Evolutionary conservation across 2,329 filamentous ascomycete species (phyloP), one percentile per base, ranked within the genome.

Genomic region (Aspergillus calidoustus): DNA sequence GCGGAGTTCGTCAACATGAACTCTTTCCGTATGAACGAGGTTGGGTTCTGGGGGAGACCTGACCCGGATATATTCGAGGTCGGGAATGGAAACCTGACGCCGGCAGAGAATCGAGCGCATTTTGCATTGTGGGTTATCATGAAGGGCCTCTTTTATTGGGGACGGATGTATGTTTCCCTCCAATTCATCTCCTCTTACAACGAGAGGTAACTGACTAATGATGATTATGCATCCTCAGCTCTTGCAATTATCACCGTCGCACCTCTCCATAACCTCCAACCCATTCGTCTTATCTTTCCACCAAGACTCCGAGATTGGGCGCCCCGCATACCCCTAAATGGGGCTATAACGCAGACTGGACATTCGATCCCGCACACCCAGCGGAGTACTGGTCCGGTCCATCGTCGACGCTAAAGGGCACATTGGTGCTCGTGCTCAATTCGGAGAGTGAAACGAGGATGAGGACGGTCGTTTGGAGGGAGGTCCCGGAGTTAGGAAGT

Each of bases 31-130:
- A 71, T 80, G 62, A 76, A 83, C 57, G 71, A 74, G 4, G 77
- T 76, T 30, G 72, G 80, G 34, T 85, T 85, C 64, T 84, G 81
- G 73, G 80, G 81, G 11, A 80, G 81, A 64, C 81, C 80, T 4
- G 83, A 86, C 63, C 75, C 78, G 11, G 82, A 85, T 57, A 84
- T 84, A 78, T 76, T 72, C 6, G 82, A 84, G 66, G 75, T 85
- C 7, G 83, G 83, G 23, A 85, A 84, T 66, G 80, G 78, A 0
- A 72, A 80, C 23, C 70, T 85, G 49, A 83, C 79, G 0, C 43
- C 72, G 0, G 77, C 75, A 1, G 82, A 86, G 72, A 79, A 79
- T 34, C 74, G 81, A 19, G 79, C 80, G 2, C 83, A 85, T 65
- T 85, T 85, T 66, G 80, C 80, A 4, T 68, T 85, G 4, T 86